Conservation (phyloP, 208 protist genomes). For the Trypanosoma lewisi region DNA sequence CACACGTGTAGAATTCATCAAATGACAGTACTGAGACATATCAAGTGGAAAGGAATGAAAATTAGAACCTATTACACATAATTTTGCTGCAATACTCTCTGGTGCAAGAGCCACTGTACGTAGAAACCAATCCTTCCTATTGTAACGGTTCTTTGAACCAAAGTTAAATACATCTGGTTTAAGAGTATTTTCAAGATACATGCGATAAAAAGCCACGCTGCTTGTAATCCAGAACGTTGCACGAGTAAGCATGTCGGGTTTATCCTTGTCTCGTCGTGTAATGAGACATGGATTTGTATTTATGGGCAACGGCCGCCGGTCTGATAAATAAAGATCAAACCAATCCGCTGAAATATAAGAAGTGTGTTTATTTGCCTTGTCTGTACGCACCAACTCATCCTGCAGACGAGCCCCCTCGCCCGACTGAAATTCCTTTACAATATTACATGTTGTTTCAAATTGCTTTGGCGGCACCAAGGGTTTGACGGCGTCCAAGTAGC, state of each 20-base stretch:
- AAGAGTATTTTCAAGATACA: constrained; percentile 71
- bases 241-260: constrained; percentile 63
- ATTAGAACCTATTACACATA: constrained; percentile 44
- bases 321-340: constrained; percentile 60
- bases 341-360: constrained; percentile 83
- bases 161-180: constrained; percentile 60
- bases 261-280: constrained; percentile 47
- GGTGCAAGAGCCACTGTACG: constrained; percentile 64
- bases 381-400: constrained; percentile 64
- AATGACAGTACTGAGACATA: constrained; percentile 75
- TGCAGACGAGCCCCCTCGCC: constrained; percentile 57
- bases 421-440: constrained; percentile 51
- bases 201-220: constrained; percentile 68
- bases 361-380: constrained; percentile 83
- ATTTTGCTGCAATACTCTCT: constrained; percentile 50
- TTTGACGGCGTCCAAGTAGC: constrained; percentile 50
- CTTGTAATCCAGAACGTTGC: constrained; percentile 74
- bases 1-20: constrained; percentile 81
- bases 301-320: constrained; percentile 65
- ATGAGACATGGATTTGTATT: constrained; percentile 55
- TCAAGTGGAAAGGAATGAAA: constrained; percentile 70
- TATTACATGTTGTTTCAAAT: constrained; percentile 30
- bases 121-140: constrained; percentile 77
- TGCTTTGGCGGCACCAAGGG: constrained; percentile 55
- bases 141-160: constrained; percentile 35